phyloP scores from a whole-genome alignment of 2,329 filamentous ascomycete genomes.

The Chaetomium globosum region DNA sequence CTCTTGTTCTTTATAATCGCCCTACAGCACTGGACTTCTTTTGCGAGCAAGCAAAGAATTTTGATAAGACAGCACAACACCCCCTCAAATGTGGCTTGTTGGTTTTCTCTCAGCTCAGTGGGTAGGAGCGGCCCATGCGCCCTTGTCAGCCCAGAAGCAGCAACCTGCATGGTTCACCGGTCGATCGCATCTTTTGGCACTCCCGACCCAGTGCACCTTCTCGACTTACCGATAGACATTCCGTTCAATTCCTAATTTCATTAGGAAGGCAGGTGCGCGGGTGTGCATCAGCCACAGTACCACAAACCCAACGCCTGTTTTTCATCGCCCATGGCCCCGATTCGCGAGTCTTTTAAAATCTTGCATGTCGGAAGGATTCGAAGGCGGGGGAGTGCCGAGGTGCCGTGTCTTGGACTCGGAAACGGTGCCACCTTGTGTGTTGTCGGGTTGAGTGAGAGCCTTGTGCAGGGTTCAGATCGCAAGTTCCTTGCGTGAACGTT shows the following conservation, averaged over 20 bases:
- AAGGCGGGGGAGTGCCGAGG: background rate
- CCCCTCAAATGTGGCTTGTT: background rate
- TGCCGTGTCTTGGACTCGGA: background rate
- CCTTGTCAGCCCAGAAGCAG: background rate
- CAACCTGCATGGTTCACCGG: conserved; percentile 10
- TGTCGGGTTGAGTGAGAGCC: background rate
- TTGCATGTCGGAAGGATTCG: background rate
- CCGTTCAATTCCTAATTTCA: background rate
- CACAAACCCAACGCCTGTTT: background rate
- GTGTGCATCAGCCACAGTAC: background rate
- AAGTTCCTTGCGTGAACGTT: background rate
- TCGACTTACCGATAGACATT: background rate
- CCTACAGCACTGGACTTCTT: too few species aligned
- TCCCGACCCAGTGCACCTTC: background rate
- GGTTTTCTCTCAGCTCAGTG: background rate
- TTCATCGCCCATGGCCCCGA: background rate
- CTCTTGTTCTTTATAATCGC: too few species aligned
- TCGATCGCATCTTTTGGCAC: background rate
- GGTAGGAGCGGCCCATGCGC: background rate
- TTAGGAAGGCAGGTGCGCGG: background rate
- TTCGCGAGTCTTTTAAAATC: background rate
- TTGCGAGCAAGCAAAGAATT: too few species aligned
- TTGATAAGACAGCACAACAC: background rate
- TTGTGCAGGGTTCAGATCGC: background rate
- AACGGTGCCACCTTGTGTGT: background rate